Evolutionary conservation across 768 basidiomycete genomes (phyloP), one percentile per base, ranked within the genome.

Genomic region (Boletus pseudopeckii): DNA sequence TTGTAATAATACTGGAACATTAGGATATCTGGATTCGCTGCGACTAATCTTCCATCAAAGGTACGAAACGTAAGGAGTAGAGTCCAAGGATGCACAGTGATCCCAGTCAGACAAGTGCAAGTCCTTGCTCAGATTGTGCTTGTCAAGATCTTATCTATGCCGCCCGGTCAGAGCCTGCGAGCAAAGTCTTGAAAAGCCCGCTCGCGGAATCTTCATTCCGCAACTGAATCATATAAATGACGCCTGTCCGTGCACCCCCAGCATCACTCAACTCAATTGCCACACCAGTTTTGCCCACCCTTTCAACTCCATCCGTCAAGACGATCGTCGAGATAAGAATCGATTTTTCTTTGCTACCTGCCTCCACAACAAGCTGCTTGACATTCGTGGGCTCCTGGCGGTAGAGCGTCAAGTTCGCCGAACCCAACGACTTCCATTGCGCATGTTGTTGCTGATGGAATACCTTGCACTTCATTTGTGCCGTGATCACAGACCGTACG

Each of bases 271-370:
- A 74, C 71, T 98, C 96, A 57, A 99, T 87, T 42, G 97, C 97
- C 38, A 99, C 88, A 14, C 97, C 97, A 3, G 96, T 98, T 75
- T 96, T 98, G 20, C 92, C 97, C n/a, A 99, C 96, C 43, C 96
- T 80, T 73, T 99, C 97, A 26, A 98, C 96, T 8, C 95, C 97
- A 68, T 98, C 95, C 5, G 87, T 92, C 48, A 98, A 76, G 30
- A 99, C 91, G 57, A 98, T 97, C 7, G 97, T 98, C 39, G 92
- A 96, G 58, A 99, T 94, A 39, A 98, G 71, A 60, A 92, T 76
- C 5, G 84, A 77, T 62, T 85, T 86, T 52, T 84, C 80, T 66
- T 82, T 88, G 62, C 79, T 80, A 57, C 94, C 91, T 8, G 86
- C 82, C 71, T 94, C 88, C 30, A 98, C 95, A 15, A 98, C 97